Base-by-base conservation (phyloP, 192 early-diverging fungal genomes). In the Coemansia sp. region DNA sequence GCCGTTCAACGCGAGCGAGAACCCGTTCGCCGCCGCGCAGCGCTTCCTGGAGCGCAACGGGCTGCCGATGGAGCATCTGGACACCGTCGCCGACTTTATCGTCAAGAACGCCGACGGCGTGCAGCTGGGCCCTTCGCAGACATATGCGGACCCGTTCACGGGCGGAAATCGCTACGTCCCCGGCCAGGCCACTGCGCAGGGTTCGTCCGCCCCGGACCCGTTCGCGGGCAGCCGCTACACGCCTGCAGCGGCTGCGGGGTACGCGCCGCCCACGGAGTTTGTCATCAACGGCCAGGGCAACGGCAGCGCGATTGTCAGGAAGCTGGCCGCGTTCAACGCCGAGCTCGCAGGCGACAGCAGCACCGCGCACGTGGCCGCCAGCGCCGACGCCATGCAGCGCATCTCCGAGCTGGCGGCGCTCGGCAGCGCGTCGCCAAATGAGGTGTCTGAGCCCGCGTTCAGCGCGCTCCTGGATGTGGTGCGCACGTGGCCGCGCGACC, bases 41-140 rank as follows among this genome's bases (percentile, higher is more conserved):
- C 71, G 85, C 23, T 99, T 99, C 61, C 83, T 99, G 27, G 74
- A 83, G 63, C 69, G 80, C 23, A 73, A 99, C 56, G 87, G 93
- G 50, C 80, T 99, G 1, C 65, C 87, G 18, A 88, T 91, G 71
- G 87, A 81, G 7, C 95, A 89, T 57, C 65, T 98, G 63, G 98
- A 99, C 50, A 88, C 95, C 58, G 89, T 99, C 32, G 98, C 89
- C 5, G 83, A 94, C 57, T 99, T 99, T 71, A 97, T 99, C 38
- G 87, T 82, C 7, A 84, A 85, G 45, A 99, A 98, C 68, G 79
- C 95, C 6, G 73, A 84, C 8, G 86, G 71, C 14, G 83, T 83
- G 5, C 77, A 82, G 43, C 50, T 32, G 16, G 62, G 64, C 11
- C 16, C 44, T 12, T 38, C n/a, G 23, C 23, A 25, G 25, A 2